Base-by-base conservation (phyloP, 2,329 filamentous ascomycete species). In the Exophiala viscosa region DNA sequence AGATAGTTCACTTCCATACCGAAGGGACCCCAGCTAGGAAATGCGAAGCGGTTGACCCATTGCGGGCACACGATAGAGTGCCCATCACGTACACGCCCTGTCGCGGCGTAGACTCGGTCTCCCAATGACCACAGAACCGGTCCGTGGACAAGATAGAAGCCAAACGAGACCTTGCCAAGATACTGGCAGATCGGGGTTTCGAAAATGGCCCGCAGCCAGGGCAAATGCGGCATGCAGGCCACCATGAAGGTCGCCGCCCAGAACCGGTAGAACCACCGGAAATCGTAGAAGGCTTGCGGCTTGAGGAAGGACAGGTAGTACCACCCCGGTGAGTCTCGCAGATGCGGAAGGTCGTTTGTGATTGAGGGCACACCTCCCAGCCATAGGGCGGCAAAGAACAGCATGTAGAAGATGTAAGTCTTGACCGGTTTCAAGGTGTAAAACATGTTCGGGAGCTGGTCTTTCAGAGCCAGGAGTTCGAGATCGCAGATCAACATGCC, bases 251-350 rank as follows among this genome's bases (percentile, higher is more conserved):
- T 70, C 1, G 83, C 75, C 1, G 81, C 83, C 71, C 76, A 80
- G 64, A 83, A 83, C 2, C 86, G 74, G 63, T 76, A 86, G 67
- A 86, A 85, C 82, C 82, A 86, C 66, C 85, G 86, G 62, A 75
- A 77, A 63, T 86, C 81, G 58, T 75, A 84, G 10, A 84, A 79
- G 1, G 83, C 83, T 62, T 86, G 81, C 0, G 84, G 82, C 53
- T 84, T 85, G 50, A 13, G 7, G 77, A 76, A 0, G 5, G 58
- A 42, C 10, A 60, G 35, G 39, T 48, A 50, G 33, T 43, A 46
- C 58, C 58, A 60, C 9, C 40, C 40, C 3, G 80, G 76, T 13
- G 77, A 82, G 18, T 73, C 72, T 18, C 72, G 68, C 1, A 87
- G 67, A 5, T 76, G 66, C 3, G 74, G 63, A 2, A 82, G 58